Base-by-base conservation (phyloP, 495 filamentous ascomycete genomes). In the Cenococcum geophilum region DNA sequence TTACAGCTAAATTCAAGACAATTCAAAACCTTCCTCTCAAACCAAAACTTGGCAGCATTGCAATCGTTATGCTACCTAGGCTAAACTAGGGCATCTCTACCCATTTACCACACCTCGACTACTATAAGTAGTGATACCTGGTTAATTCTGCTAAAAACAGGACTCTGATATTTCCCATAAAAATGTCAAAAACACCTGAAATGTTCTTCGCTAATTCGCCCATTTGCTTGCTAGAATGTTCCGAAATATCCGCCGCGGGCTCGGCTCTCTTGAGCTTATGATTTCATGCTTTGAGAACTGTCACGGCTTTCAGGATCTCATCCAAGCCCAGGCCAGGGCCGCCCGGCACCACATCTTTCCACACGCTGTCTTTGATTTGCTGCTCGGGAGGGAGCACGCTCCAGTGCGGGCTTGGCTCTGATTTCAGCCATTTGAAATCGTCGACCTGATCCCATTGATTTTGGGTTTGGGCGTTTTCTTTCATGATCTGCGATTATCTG, bases 371-470 rank as follows among this genome's bases (percentile, higher is more conserved):
- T 5, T 74, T 59, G 8, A 92, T 77, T 10, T 84, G 80, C 37
- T 87, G 76, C 20, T 77, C 78, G 48, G 79, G 79, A 16, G 79
- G 75, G 43, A 97, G 59, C 10, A 92, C 69, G 49, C 78, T 82
- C 91, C 92, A 98, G 71, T 98, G 91, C 0, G 93, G 93, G 65
- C 89, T 96, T 18, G 82, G 84, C 50, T 87, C 88, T 11, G 80
- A 76, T 73, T 91, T 95, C 62, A 96, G 80, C 95, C 95, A 97
- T 73, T 95, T 93, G 78, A 98, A 98, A 68, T 98, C 93, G 68
- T 97, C 89, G 14, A 98, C 86, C 68, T 95, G 83, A 66, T 89
- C 82, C 88, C 89, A 98, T 60, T 85, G 78, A 72, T 93, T 91
- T 12, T 5, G 34, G 58, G 73, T 63, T 21, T 65, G 58, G 23